These are phyloP conservation scores for Ophiostoma novo-ulmi DNA, from an alignment of 2,329 filamentous ascomycete genomes.

Conservation along the genomic window DNA sequence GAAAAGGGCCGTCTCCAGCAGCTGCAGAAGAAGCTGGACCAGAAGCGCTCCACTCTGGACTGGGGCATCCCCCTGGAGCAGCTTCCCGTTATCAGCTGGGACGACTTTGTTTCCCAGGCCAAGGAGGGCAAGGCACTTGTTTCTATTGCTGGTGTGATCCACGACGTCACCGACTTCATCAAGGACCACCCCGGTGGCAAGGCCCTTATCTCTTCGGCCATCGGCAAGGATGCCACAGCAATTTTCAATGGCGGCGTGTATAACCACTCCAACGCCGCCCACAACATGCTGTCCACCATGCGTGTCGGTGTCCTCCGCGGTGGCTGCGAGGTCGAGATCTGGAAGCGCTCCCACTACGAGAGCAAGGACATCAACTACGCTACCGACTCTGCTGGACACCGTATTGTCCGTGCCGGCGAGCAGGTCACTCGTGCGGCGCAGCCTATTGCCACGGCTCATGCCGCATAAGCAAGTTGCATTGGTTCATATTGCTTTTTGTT, in stretches of 20 bases:
- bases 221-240: slow-evolving; percentile 83
- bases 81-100: slow-evolving; percentile 80
- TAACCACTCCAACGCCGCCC: slow-evolving; percentile 81
- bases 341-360: slow-evolving; percentile 80
- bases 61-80: slow-evolving; percentile 83
- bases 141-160: slow-evolving; percentile 76
- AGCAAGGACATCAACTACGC: slow-evolving; percentile 76
- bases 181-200: slow-evolving; percentile 87
- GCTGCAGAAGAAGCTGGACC: slow-evolving; percentile 86
- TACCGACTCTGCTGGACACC: slow-evolving; percentile 74
- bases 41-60: slow-evolving; percentile 74
- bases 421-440: slow-evolving; percentile 80
- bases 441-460: slow-evolving; percentile 76
- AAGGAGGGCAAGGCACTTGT: slow-evolving; percentile 73
- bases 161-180: slow-evolving; percentile 80
- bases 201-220: slow-evolving; percentile 73
- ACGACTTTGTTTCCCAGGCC: slow-evolving; percentile 72
- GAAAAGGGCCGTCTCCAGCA: slow-evolving; percentile 88
- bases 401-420: slow-evolving; percentile 77
- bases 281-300: slow-evolving; percentile 86
- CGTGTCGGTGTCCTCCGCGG: slow-evolving; percentile 80
- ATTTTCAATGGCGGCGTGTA: slow-evolving; percentile 92
- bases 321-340: slow-evolving; percentile 85
- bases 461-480: slow-evolving; percentile 51
- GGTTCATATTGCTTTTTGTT: neutral